Evolutionary conservation across 345 rosid species (phyloP).

Genomic region (Acer negundo): DNA sequence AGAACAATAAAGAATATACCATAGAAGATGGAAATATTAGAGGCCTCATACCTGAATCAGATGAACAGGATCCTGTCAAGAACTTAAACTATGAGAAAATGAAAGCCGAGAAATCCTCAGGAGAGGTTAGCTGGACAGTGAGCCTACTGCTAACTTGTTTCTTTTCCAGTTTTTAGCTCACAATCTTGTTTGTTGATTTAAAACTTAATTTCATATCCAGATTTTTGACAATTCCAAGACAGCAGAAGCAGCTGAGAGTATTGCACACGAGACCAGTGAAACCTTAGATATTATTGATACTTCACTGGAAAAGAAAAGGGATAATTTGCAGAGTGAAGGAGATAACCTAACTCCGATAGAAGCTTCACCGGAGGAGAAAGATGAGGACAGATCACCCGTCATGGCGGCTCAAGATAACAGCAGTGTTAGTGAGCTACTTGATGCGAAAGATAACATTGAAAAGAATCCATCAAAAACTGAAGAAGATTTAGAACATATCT

Average conservation of each 20-base stretch:
- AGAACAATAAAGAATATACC: conserved; percentile 2
- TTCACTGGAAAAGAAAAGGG: conserved; percentile 11
- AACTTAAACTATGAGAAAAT: conserved; percentile 16
- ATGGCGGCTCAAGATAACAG: conserved; percentile 4
- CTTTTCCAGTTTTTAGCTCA: background rate
- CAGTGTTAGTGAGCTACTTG: background rate
- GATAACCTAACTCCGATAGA: conserved; percentile 13
- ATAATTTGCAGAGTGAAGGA: conserved; percentile 4
- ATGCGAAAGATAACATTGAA: background rate
- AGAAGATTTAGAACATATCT: conserved; percentile 10
- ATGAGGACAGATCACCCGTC: background rate
- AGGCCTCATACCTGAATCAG: conserved; percentile 13
- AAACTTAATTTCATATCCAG: conserved; percentile 11
- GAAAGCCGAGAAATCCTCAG: conserved; percentile 3
- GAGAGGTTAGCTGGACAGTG: conserved; percentile 25
- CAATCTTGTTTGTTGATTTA: conserved; percentile 10
- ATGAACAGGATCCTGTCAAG: conserved; percentile 7
- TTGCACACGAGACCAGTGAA: conserved; percentile 14
- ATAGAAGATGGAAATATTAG: background rate
- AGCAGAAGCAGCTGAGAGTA: conserved; percentile 10
- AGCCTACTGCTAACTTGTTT: background rate
- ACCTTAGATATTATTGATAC: background rate
- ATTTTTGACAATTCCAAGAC: conserved; percentile 11
- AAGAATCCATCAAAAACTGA: background rate
- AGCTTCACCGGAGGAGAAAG: conserved; percentile 8